Evolutionary conservation across 192 early-diverging fungal genomes (phyloP), one percentile per base, ranked within the genome.

Genomic region (Coemansia sp.): DNA sequence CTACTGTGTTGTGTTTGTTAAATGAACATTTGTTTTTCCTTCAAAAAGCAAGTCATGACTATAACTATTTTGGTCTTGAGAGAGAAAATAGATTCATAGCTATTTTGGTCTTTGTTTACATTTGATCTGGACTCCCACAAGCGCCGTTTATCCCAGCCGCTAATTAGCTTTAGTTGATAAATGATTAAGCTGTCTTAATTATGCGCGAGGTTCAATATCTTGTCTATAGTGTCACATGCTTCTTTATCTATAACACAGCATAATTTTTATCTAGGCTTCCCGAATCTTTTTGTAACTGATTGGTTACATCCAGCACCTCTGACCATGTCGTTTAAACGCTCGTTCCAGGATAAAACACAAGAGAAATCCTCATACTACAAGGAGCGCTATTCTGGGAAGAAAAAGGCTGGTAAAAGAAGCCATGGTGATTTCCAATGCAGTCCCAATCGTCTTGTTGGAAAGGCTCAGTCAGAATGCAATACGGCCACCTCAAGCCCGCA

Each of bases 311-410:
- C 22, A 25, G 25, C 7, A 10, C 14, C 2, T 4, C 19, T 25
- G 13, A 25, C 11, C 20, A 54, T 54, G 51, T 2, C 51, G 19
- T 22, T 22, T 25, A 54, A 54, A 25, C 19, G 51, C 25, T 54
- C 51, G 7, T 25, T 25, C 14, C 22, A 22, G 0, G 22, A 22
- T 22, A 54, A 54, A 8, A 8, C 5, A 9, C 19, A 54, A 6
- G 51, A 22, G 51, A 25, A 54, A 59, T 32, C 37, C 38, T 17
- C 64, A 1, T 70, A 79, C 56, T 79, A 79, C 71, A 79, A 68
- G 45, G 68, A 45, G 4, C 71, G 59, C 25, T 74, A 79, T 25
- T 71, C 71, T 9, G 58, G 53, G 53, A 40, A 8, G 6, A 25
- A 43, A 0, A 63, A n/a, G 11, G 39, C n/a, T 59, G 12, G 57